Conservation (phyloP, 768 basidiomycete genomes). For the Tylopilus subfusipes region DNA sequence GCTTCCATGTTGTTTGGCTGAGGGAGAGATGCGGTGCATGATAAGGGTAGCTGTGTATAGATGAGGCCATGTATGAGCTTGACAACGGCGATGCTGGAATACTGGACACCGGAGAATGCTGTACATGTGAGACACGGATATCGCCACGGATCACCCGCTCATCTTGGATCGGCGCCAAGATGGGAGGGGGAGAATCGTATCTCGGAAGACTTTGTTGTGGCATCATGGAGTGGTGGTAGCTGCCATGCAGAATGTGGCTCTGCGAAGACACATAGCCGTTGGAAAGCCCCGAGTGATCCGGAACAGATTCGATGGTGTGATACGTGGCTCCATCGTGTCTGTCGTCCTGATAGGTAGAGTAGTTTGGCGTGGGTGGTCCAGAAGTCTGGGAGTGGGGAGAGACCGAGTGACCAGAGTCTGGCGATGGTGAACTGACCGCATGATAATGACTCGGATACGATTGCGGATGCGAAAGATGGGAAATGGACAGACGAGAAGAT, state of each 20-base stretch:
- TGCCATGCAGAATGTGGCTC: constrained; percentile 25
- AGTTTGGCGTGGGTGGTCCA: constrained; percentile 34
- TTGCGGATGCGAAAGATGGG: constrained; percentile 56
- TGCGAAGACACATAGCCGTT: constrained; percentile 34
- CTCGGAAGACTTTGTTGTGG: constrained; percentile 28
- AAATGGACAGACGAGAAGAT: constrained; percentile 56
- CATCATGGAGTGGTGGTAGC: constrained; percentile 21
- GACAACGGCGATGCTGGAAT: constrained; percentile 31
- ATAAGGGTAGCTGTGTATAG: constrained; percentile 40
- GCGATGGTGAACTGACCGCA: constrained; percentile 43
- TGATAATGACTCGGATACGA: constrained; percentile 38
- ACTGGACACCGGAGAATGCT: constrained; percentile 32
- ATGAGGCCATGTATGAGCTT: constrained; percentile 41
- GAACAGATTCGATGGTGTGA: constrained; percentile 32
- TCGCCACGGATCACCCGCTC: constrained; percentile 33
- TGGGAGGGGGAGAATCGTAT: constrained; percentile 53
- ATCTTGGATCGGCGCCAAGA: constrained; percentile 53
- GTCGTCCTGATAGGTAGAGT: constrained; percentile 47
- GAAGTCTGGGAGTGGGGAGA: constrained; percentile 34
- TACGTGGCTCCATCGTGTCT: constrained; percentile 38
- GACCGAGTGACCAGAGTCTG: constrained; percentile 50
- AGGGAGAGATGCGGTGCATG: constrained; percentile 36
- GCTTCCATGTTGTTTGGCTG: constrained; percentile 44
- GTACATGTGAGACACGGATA: constrained; percentile 28
- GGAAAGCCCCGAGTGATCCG: constrained; percentile 28